Percentiles rank a stretch among this genome's conserved stretches.
Conservation (phyloP, 1,284 basidiomycete genomes). For the Agaricales sp. region DNA sequence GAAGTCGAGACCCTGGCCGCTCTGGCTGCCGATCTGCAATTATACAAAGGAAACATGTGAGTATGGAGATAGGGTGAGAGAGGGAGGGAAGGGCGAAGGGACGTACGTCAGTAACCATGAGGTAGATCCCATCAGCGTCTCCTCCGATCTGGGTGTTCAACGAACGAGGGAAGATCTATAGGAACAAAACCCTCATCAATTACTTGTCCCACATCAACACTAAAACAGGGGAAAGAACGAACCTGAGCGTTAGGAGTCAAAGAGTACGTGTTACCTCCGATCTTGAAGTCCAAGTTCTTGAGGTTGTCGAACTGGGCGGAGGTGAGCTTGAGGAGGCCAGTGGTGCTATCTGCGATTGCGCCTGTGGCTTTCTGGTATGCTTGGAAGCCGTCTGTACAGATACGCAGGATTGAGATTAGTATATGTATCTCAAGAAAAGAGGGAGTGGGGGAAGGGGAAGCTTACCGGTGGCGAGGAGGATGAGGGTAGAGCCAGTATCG, state of each 20-base stretch:
- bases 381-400: constrained; percentile 38
- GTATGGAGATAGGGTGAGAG: too few species aligned
- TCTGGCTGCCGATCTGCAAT: constrained; percentile 15
- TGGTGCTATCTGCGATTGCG: constrained; percentile 21
- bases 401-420: too few species aligned
- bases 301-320: constrained; percentile 36
- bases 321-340: constrained; percentile 48
- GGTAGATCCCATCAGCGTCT: constrained; percentile 35
- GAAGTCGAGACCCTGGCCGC: constrained; percentile 24
- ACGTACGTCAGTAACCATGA: constrained; percentile 40
- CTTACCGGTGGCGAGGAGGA: neutral
- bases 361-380: constrained; percentile 36
- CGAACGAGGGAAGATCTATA: constrained; percentile 47
- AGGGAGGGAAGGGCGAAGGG: too few species aligned
- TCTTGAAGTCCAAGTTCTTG: constrained; percentile 46
- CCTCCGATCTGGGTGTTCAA: constrained; percentile 44
- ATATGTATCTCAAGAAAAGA: too few species aligned
- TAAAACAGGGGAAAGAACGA: too few species aligned
- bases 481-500: neutral
- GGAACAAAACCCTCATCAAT: too few species aligned
- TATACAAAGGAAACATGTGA: too few species aligned
- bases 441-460: too few species aligned
- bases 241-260: constrained; percentile 47
- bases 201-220: too few species aligned
- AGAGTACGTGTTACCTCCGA: constrained; percentile 36